These are phyloP conservation scores for Aspergillus ellipticus DNA, from an alignment of 495 filamentous ascomycete genomes.

Conservation along the genomic window DNA sequence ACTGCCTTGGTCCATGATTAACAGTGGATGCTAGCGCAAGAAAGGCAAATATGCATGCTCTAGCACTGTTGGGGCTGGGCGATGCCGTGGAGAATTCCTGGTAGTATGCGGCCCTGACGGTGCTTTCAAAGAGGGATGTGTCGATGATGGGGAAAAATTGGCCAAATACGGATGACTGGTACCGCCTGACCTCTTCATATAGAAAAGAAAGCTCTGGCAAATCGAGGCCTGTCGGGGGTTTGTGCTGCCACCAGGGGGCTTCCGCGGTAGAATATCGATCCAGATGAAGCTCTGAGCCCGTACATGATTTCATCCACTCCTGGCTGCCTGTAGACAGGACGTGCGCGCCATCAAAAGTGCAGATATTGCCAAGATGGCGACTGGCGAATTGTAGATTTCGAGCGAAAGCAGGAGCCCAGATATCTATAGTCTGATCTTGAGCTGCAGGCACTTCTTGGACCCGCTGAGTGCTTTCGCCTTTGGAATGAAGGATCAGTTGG, in stretches of 20 bases:
- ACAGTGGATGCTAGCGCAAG: neutral
- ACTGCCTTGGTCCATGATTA: neutral
- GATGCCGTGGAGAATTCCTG: neutral
- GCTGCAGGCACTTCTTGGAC: neutral
- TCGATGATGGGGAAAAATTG: neutral
- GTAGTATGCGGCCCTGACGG: neutral
- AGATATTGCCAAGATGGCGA: neutral
- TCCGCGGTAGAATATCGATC: neutral
- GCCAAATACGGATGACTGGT: neutral
- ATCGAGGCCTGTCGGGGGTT: neutral
- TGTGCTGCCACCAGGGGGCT: neutral
- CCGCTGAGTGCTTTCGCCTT: neutral
- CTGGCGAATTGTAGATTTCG: neutral
- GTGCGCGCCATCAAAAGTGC: neutral
- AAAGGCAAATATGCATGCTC: constrained; percentile 4
- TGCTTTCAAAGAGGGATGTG: neutral
- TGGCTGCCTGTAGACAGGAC: neutral
- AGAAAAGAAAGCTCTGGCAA: neutral
- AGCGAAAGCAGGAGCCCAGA: neutral
- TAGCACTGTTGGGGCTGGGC: neutral
- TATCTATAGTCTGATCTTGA: neutral
- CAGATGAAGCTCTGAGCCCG: neutral
- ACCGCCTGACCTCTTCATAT: neutral
- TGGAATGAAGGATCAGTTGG: neutral
- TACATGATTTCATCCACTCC: neutral